Evolutionary conservation across 1,139 yeast genomes (phyloP).

Genomic region (Scheffersomyces cryptocercus): DNA sequence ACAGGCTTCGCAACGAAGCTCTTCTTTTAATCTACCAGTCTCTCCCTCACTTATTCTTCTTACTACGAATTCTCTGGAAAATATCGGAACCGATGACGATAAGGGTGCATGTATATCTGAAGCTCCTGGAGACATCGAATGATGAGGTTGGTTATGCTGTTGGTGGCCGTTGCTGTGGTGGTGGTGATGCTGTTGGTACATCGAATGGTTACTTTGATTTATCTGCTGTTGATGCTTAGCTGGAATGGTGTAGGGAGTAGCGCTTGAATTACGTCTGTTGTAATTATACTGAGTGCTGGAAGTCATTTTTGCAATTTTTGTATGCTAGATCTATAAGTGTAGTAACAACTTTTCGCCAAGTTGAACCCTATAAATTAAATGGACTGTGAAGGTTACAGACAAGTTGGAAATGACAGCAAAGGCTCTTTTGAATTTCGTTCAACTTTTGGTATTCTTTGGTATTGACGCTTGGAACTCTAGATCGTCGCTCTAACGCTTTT

Average conservation of each 20-base stretch:
- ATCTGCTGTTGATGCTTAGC: constrained; percentile 25
- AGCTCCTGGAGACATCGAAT: constrained; percentile 5
- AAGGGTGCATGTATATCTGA: constrained; percentile 8
- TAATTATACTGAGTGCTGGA: constrained; percentile 32
- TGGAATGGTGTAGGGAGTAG: constrained; percentile 40
- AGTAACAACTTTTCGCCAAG: no score
- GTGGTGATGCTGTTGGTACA: constrained; percentile 5
- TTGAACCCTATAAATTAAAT: no score
- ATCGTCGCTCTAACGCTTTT: no score
- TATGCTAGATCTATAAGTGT: not conserved
- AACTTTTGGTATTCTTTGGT: no score
- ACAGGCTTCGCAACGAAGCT: constrained; percentile 83
- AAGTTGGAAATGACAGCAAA: no score
- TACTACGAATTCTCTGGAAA: constrained; percentile 75
- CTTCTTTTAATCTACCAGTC: constrained; percentile 79
- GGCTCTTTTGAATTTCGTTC: no score
- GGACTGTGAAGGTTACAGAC: no score
- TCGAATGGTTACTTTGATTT: not conserved
- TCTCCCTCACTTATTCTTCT: constrained; percentile 85
- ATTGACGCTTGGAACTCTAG: no score
- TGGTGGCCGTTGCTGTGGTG: constrained; percentile 12
- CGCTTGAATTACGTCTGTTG: constrained; percentile 32
- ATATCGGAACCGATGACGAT: constrained; percentile 46
- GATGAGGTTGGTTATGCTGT: constrained; percentile 6
- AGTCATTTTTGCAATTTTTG: constrained; percentile 17